phyloP scores from a whole-genome alignment of 108 stramenopile species.

The Conticribra guillardii region DNA sequence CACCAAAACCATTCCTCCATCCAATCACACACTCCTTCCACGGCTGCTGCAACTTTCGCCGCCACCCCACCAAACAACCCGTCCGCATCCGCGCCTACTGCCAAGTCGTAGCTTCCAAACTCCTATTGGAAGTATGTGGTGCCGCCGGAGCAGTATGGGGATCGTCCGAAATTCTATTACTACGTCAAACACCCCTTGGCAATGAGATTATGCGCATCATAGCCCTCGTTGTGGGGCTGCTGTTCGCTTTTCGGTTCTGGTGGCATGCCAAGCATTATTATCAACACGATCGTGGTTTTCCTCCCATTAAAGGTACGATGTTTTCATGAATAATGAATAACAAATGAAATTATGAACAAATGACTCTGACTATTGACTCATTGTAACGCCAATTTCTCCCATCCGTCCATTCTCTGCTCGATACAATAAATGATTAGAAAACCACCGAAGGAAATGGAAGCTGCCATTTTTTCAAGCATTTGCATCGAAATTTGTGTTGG shows the following conservation, averaged over 20 bases:
- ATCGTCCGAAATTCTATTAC: conserved; percentile 10
- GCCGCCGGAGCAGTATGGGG: conserved; percentile 47
- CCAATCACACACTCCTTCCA: neutral
- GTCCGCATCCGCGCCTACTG: neutral
- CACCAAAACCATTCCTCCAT: neutral
- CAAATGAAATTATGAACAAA: too few relatives aligned
- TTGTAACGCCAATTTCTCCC: too few relatives aligned
- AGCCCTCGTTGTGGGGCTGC: conserved; percentile 1
- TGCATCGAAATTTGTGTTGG: conserved; percentile 41
- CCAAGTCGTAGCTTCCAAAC: conserved; percentile 14
- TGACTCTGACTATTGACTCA: too few relatives aligned
- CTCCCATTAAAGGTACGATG: conserved; percentile 11
- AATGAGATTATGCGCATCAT: conserved; percentile 12
- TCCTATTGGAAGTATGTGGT: conserved; percentile 41
- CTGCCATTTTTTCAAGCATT: conserved; percentile 37
- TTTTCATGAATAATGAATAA: too few relatives aligned
- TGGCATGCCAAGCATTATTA: conserved; percentile 32
- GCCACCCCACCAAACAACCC: neutral
- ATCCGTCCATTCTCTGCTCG: neutral
- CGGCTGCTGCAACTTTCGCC: neutral
- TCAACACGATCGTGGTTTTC: conserved; percentile 15
- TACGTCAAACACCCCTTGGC: neutral
- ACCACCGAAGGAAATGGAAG: conserved; percentile 24
- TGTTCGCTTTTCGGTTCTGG: conserved; percentile 28
- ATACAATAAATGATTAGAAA: neutral